A percentile compares a stretch with the other conserved stretches of the same genome.
Conservation (phyloP, 768 basidiomycete genomes). For the Auricularia sp. region DNA sequence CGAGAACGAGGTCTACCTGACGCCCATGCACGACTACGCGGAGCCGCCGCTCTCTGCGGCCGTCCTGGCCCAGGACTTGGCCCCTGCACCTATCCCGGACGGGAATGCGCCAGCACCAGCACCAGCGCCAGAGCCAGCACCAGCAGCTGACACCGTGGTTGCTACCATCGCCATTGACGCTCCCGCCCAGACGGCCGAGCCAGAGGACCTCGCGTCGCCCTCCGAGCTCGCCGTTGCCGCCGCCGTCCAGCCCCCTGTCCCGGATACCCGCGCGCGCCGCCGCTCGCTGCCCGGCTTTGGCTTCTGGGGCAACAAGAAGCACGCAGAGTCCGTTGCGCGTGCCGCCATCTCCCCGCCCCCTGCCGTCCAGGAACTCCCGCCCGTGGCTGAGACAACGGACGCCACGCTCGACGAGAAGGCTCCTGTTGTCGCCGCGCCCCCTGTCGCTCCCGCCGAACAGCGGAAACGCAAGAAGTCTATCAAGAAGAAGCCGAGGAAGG, state of each 20-base stretch:
- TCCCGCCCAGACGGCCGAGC: not conserved
- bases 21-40: not conserved
- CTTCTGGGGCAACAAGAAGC: constrained; percentile 2
- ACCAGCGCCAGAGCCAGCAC: not conserved
- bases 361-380: not conserved
- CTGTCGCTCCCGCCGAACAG: not conserved
- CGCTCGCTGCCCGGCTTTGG: constrained; percentile 3
- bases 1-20: not conserved
- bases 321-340: not conserved
- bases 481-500: not conserved
- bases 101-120: not conserved
- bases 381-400: not conserved
- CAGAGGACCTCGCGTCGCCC: not conserved
- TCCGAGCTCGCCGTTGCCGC: not conserved
- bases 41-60: not conserved
- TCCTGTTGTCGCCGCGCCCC: not conserved
- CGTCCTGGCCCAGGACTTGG: not conserved
- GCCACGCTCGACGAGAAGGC: not conserved
- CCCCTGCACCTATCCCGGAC: too few species aligned
- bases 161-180: not conserved
- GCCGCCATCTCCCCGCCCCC: not conserved
- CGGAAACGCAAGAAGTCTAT: not conserved
- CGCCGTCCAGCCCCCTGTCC: not conserved
- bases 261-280: not conserved
- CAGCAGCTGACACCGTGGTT: not conserved